Percentiles rank a stretch among this genome's conserved stretches.
phyloP scores from a whole-genome alignment of 2,329 filamentous ascomycete genomes.

The Pseudodiploospora longispora region DNA sequence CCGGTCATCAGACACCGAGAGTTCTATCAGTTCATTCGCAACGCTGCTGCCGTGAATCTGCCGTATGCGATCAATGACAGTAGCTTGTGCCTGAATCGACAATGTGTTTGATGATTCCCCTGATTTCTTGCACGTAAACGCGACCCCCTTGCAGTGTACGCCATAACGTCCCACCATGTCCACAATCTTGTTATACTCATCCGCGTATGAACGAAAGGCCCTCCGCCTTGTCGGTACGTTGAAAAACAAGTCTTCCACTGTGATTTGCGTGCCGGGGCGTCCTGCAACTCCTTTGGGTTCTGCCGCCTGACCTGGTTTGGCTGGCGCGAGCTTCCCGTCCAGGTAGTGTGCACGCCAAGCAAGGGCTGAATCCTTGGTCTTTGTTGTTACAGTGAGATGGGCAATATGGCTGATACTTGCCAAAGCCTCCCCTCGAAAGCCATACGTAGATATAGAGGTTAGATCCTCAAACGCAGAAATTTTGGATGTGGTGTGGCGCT shows the following conservation, averaged over 20 bases:
- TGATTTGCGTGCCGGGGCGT: constrained; percentile 85
- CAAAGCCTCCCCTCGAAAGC: constrained; percentile 92
- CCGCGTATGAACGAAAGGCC: constrained; percentile 83
- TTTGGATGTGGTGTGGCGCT: constrained; percentile 95
- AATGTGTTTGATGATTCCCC: constrained; percentile 80
- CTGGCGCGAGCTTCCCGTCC: constrained; percentile 69
- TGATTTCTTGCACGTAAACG: constrained; percentile 94
- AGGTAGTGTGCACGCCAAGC: constrained; percentile 88
- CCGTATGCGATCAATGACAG: constrained; percentile 73
- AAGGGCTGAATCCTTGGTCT: constrained; percentile 77
- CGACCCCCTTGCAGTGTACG: constrained; percentile 82
- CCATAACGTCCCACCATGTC: constrained; percentile 92
- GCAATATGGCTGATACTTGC: constrained; percentile 98
- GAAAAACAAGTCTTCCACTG: constrained; percentile 95
- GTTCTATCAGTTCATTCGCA: constrained; percentile 79
- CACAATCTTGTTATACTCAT: constrained; percentile 97
- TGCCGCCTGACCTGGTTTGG: constrained; percentile 78
- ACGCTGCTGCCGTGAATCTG: constrained; percentile 80
- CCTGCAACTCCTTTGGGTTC: constrained; percentile 87
- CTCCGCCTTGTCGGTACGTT: constrained; percentile 82
- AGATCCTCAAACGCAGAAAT: constrained; percentile 90
- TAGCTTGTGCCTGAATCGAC: constrained; percentile 66
- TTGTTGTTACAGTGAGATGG: constrained; percentile 89
- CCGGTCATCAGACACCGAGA: constrained; percentile 61
- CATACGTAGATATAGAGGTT: constrained; percentile 83